A percentile compares a stretch with the other conserved stretches of the same genome.
These are phyloP conservation scores for sorghum (Sorghum bicolor) DNA, from an alignment of 176 grass and related monocot genomes.

Conservation along the genomic window DNA sequence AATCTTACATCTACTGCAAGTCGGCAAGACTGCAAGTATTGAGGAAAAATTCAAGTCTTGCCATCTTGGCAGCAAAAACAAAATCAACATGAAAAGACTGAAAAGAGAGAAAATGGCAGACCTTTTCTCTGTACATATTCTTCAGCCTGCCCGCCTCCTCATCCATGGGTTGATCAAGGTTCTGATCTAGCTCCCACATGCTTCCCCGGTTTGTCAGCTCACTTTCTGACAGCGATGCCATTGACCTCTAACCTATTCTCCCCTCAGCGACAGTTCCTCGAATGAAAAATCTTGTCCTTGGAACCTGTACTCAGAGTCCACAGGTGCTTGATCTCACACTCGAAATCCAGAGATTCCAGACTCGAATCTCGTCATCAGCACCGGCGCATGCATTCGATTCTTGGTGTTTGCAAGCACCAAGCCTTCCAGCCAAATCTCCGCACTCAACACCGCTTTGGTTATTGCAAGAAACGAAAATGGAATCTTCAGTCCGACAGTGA, in stretches of 20 bases:
- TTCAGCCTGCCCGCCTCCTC: conserved; percentile 76
- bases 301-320: not conserved
- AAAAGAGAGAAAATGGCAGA: conserved; percentile 38
- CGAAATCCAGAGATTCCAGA: not conserved
- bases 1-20: conserved; percentile 12
- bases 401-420: not conserved
- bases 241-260: conserved; percentile 35
- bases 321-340: not conserved
- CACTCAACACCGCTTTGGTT: not conserved
- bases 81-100: not conserved
- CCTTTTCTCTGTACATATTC: conserved; percentile 97
- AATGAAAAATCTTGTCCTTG: not conserved
- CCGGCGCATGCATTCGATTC: not conserved
- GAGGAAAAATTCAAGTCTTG: not conserved
- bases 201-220: conserved; percentile 60
- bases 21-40: not conserved
- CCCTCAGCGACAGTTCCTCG: not conserved
- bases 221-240: conserved; percentile 57
- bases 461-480: not conserved
- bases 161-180: conserved; percentile 98
- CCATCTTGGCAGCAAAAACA: not conserved
- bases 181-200: conserved; percentile 98
- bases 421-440: conserved; percentile 6
- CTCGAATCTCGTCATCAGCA: conserved; percentile 6
- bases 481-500: not conserved